Percentiles rank a stretch among this genome's conserved stretches.
phyloP scores from a whole-genome alignment of 352 stramenopile species.

The Phytophthora idaei region DNA sequence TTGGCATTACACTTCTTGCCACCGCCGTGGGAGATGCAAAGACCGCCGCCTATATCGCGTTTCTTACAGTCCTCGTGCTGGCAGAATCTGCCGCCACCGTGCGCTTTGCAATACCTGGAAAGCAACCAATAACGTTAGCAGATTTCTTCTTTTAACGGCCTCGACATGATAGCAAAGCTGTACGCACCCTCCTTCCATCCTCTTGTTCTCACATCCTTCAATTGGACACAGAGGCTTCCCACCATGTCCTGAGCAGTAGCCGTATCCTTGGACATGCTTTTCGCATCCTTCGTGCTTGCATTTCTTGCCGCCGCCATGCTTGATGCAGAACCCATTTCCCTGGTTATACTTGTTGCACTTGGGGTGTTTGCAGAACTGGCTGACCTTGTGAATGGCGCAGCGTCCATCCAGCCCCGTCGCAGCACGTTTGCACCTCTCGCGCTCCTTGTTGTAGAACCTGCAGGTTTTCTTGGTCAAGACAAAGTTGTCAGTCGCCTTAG shows the following conservation, averaged over 20 bases:
- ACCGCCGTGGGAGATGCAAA: constrained; percentile 86
- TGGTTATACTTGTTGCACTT: constrained; percentile 89
- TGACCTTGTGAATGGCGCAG: constrained; percentile 83
- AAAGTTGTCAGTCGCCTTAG: constrained; percentile 24
- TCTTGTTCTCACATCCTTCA: constrained; percentile 81
- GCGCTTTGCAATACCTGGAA: constrained; percentile 80
- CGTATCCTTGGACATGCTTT: constrained; percentile 85
- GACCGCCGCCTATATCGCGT: constrained; percentile 85
- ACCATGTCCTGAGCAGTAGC: constrained; percentile 84
- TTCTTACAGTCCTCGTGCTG: constrained; percentile 76
- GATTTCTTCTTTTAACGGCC: too few relatives aligned
- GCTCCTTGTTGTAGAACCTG: constrained; percentile 77
- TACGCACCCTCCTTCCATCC: constrained; percentile 78
- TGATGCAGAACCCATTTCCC: constrained; percentile 85
- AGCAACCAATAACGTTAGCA: constrained; percentile 1
- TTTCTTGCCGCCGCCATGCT: constrained; percentile 85
- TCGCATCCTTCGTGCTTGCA: constrained; percentile 81
- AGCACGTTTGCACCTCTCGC: constrained; percentile 62
- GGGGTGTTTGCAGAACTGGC: constrained; percentile 81
- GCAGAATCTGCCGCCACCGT: constrained; percentile 83
- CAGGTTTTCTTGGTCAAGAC: constrained; percentile 54
- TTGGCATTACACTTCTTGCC: constrained; percentile 81
- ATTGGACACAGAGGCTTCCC: constrained; percentile 80
- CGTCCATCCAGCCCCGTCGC: constrained; percentile 76
- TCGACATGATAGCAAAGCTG: background rate